Base-by-base conservation (phyloP, 768 basidiomycete genomes). In the Rickenella mellea region DNA sequence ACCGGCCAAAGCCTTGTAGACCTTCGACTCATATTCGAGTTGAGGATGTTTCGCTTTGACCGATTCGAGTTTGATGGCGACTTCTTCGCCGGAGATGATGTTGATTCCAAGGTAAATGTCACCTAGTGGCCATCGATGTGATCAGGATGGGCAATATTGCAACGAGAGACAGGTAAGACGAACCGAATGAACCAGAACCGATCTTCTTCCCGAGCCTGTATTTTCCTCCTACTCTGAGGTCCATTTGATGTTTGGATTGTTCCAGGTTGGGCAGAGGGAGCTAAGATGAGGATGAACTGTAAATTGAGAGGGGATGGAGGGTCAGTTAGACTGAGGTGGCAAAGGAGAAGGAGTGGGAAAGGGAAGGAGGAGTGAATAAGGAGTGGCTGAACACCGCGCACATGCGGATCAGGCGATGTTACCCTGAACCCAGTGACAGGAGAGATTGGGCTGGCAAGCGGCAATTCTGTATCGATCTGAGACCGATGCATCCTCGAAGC, bases 11-110 rank as follows among this genome's bases (percentile, higher is more conserved):
- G 90, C 91, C 80, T 97, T 98, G 69, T 83, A 85, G 37, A 88
- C 86, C 63, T 87, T 86, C 51, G 83, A 84, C 67, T 99, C 94
- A 59, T 99, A 99, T 64, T 99, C 96, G 56, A 99, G 84, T 67
- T 99, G 96, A n/a, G 96, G 96, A 54, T 99, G 96, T 65, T 99
- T 99, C 52, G 96, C 96, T 66, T 99, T 99, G 64, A 98, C 91
- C 2, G 94, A 97, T 67, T 99, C 96, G 55, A 99, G 88, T 68
- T 99, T 99, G 76, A 99, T 99, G 60, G 92, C 96, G 47, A 98
- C 94, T 61, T 98, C 96, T 62, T 99, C 96, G 20, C 94, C 94
- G 14, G 94, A 97, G 60, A 98, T 97, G 70, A 99, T 97, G 75
- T 98, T 99, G 64, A 96, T 94, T 44, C 96, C 96, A 48, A 98